Base-by-base conservation (phyloP, 495 filamentous ascomycete genomes). In the Tuber melanosporum region DNA sequence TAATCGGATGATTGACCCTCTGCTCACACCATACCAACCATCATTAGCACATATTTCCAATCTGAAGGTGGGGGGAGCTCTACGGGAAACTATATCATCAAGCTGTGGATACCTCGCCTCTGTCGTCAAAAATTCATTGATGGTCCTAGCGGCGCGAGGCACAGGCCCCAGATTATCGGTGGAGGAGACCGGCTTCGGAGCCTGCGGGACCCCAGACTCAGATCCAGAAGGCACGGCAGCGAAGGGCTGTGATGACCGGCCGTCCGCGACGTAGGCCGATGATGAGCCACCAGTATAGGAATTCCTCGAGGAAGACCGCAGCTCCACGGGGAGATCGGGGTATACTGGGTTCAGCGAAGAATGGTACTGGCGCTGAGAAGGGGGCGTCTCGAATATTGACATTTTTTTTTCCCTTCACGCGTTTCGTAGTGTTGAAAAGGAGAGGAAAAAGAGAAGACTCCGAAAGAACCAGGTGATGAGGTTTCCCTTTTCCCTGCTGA, bases 1-100 rank as follows among this genome's bases (percentile, higher is more conserved):
- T 98, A 98, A 79, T 98, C 94, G 78, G 92, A 94, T 1, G 94
- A 97, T 82, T 91, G 91, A 81, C 92, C 92, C 86, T 97, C 94
- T 90, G 75, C 81, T 75, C 32, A 71, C 75, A 57, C 75, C 43
- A 73, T 36, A n/a, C 57, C 42, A 42, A 26, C 22, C n/a, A 52
- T 44, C 42, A 57, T 46, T 62, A 70, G 45, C 74, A 41, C 20
- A 62, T 6, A 73, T 52, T 0, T 22, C 32, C 36, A 78, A 20
- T 72, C 66, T 39, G 22, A 39, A 74, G 70, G 80, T 72, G 78
- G 70, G 74, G 71, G 22, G 62, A 76, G 52, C 90, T 92, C 87
- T 88, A 98, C 94, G 94, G 83, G 90, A 90, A 79, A 96, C 87
- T 85, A 97, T 97, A 80, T 89, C 92, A 84, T 98, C 95, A 8